A percentile compares a stretch with the other conserved stretches of the same genome.
These are phyloP conservation scores for Pseudophaeomoniella oleicola DNA, from an alignment of 2,329 filamentous ascomycete genomes.

Conservation along the genomic window DNA sequence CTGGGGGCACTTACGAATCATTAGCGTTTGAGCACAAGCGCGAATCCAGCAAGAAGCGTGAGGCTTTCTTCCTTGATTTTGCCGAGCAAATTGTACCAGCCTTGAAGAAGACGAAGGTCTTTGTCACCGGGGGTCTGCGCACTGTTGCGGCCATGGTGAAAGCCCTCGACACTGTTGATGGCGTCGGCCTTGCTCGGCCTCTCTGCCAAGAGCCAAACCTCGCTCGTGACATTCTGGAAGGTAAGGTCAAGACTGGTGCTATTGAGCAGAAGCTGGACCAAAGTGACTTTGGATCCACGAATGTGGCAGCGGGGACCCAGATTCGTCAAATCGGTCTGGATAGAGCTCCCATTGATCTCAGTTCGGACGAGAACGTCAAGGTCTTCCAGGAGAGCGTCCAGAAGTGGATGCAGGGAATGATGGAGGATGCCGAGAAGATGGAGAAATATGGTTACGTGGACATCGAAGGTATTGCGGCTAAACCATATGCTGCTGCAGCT, in stretches of 20 bases:
- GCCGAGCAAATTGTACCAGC: conserved; percentile 37
- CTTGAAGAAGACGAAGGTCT: conserved; percentile 38
- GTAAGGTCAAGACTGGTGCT: conserved; percentile 28
- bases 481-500: not conserved
- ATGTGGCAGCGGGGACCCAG: conserved; percentile 33
- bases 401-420: conserved; percentile 26
- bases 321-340: conserved; percentile 39
- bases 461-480: conserved; percentile 3
- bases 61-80: conserved; percentile 47
- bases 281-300: conserved; percentile 36
- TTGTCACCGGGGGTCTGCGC: conserved; percentile 45
- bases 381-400: conserved; percentile 34
- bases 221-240: conserved; percentile 14
- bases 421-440: conserved; percentile 20
- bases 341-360: conserved; percentile 38
- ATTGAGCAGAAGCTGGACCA: conserved; percentile 34
- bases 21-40: conserved; percentile 36
- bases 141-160: conserved; percentile 41
- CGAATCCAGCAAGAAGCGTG: conserved; percentile 40
- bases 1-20: conserved; percentile 45
- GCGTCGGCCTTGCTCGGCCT: conserved; percentile 43
- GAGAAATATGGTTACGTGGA: conserved; percentile 32
- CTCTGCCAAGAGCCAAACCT: conserved; percentile 33
- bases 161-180: conserved; percentile 43
- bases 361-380: conserved; percentile 30